These are phyloP conservation scores for Paxillus ammoniavirescens DNA, from an alignment of 768 basidiomycete genomes.

Conservation along the genomic window DNA sequence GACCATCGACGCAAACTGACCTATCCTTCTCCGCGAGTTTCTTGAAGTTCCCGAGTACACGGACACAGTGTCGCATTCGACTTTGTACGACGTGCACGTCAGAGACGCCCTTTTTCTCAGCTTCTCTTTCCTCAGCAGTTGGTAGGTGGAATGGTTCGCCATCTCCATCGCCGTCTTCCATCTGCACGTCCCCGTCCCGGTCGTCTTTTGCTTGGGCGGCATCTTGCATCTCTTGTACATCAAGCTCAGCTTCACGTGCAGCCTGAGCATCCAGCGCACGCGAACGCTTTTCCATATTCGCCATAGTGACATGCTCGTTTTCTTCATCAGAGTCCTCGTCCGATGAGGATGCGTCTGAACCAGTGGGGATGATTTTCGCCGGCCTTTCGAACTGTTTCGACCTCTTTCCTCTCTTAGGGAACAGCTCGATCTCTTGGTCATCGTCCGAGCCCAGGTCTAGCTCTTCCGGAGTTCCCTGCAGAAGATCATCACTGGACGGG, in stretches of 20 bases:
- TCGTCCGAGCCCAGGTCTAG: constrained; percentile 66
- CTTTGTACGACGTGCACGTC: constrained; percentile 75
- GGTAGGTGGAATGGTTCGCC: constrained; percentile 60
- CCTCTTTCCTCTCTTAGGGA: constrained; percentile 42
- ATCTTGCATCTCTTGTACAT: constrained; percentile 61
- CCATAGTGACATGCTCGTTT: constrained; percentile 62
- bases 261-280: constrained; percentile 71
- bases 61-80: constrained; percentile 76
- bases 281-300: constrained; percentile 81
- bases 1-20: constrained; percentile 27
- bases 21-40: constrained; percentile 63
- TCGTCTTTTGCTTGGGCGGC: constrained; percentile 50
- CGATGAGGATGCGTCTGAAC: constrained; percentile 48
- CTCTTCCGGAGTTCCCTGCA: constrained; percentile 52
- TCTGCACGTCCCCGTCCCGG: constrained; percentile 44
- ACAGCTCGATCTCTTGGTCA: constrained; percentile 41
- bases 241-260: constrained; percentile 65
- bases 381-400: constrained; percentile 53
- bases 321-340: constrained; percentile 45
- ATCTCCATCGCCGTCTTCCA: constrained; percentile 35
- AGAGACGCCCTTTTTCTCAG: constrained; percentile 66
- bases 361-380: constrained; percentile 48
- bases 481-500: constrained; percentile 45
- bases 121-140: constrained; percentile 67
- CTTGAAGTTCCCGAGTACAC: constrained; percentile 71